Evolutionary conservation across 2,329 filamentous ascomycete species (phyloP).

Genomic region (Pestalotiopsis sp.): DNA sequence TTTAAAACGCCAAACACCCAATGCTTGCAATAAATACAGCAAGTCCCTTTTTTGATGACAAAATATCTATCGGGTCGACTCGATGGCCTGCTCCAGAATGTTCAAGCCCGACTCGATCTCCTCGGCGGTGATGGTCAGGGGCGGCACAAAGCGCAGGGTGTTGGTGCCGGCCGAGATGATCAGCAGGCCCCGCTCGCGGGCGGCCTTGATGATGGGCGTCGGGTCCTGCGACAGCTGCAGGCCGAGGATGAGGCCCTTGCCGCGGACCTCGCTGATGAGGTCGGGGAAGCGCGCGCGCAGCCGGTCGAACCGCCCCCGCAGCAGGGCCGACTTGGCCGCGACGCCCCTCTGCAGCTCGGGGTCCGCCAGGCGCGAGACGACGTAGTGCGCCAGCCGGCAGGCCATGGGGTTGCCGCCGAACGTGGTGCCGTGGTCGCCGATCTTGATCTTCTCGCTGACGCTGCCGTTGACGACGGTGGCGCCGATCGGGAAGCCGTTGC

Average conservation of each 20-base stretch:
- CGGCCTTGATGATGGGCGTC: constrained; percentile 76
- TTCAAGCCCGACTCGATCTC: constrained; percentile 79
- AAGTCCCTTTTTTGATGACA: background rate
- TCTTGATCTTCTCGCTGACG: constrained; percentile 67
- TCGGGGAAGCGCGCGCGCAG: constrained; percentile 60
- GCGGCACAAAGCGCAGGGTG: constrained; percentile 89
- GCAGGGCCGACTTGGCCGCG: constrained; percentile 60
- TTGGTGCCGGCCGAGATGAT: constrained; percentile 94
- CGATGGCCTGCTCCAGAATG: constrained; percentile 72
- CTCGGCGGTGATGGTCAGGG: constrained; percentile 75
- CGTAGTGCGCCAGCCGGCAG: constrained; percentile 81
- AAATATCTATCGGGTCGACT: constrained; percentile 33
- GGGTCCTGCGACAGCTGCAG: constrained; percentile 79
- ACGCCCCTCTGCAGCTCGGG: constrained; percentile 72
- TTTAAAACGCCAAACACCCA: constrained; percentile 14
- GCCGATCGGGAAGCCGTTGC: constrained; percentile 94
- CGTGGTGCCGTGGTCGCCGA: constrained; percentile 89
- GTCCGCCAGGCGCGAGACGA: constrained; percentile 76
- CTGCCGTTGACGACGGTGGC: constrained; percentile 67
- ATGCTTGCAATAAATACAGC: constrained; percentile 8
- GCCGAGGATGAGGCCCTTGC: constrained; percentile 83
- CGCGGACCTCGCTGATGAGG: constrained; percentile 77
- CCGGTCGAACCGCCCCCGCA: constrained; percentile 49
- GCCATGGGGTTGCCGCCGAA: constrained; percentile 92
- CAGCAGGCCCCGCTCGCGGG: constrained; percentile 82